These are phyloP conservation scores for Skeletonema costatum DNA, from an alignment of 108 stramenopile genomes.

Conservation along the genomic window DNA sequence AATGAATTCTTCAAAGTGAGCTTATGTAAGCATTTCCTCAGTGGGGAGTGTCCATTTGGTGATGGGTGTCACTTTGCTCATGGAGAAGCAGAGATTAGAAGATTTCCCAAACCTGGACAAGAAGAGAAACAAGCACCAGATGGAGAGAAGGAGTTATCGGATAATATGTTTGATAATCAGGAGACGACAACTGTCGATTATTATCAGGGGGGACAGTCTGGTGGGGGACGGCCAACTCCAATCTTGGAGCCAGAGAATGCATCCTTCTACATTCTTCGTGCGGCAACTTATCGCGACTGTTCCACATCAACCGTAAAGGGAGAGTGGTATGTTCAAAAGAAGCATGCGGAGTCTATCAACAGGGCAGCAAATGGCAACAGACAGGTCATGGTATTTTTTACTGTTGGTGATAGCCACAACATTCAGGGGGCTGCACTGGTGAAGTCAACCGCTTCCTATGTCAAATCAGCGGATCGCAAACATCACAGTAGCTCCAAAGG, in stretches of 20 bases:
- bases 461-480: slow-evolving; percentile 26
- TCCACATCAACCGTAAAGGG: slow-evolving; percentile 67
- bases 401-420: slow-evolving; percentile 77
- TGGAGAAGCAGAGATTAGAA: slow-evolving; percentile 76
- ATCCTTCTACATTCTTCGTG: slow-evolving; percentile 73
- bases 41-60: slow-evolving; percentile 91
- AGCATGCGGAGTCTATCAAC: slow-evolving; percentile 77
- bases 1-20: slow-evolving; percentile 91
- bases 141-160: slow-evolving; percentile 59
- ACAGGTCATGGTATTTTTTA: slow-evolving; percentile 88
- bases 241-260: slow-evolving; percentile 87
- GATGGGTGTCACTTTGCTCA: slow-evolving; percentile 85
- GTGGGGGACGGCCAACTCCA: slow-evolving; percentile 83
- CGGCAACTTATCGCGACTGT: slow-evolving; percentile 76
- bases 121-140: slow-evolving; percentile 20
- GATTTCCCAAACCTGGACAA: slow-evolving; percentile 57
- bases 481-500: slow-evolving; percentile 5
- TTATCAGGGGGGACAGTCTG: slow-evolving; percentile 77
- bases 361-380: slow-evolving; percentile 55
- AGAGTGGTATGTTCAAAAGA: slow-evolving; percentile 81
- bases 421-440: slow-evolving; percentile 87
- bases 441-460: slow-evolving; percentile 61
- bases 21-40: slow-evolving; percentile 89
- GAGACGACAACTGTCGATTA: slow-evolving; percentile 80
- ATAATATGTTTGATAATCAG: slow-evolving; percentile 82